Base-by-base conservation (phyloP, 805 yeast species). In the Wickerhamia fluorescens region DNA sequence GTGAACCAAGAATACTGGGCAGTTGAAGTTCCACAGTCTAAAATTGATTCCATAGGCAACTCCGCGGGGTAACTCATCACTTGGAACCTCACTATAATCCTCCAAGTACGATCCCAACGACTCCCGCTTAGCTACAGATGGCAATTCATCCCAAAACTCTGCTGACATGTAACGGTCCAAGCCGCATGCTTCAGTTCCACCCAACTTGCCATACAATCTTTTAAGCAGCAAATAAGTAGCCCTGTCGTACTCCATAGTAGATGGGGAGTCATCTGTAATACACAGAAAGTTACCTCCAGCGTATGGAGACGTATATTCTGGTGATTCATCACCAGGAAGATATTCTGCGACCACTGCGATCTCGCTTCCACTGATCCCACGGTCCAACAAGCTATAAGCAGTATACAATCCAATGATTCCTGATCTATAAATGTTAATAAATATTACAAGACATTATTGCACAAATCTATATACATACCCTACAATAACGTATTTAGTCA, bases 271-370 rank as follows among this genome's bases (percentile, higher is more conserved):
- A 2, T 77, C 81, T 0, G 83, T 68, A 26, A 79, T 77, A 25
- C 61, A 38, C 12, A 56, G 51, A 37, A 65, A 49, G 50, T 53
- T 42, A 6, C 59, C 59, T 5, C 66, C 68, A 0, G 94, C 94
- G 71, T 80, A 79, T 1, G 94, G 94, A 1, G 88, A 79, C 1
- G 94, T 76, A 51, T 78, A 84, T 28, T 71, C 62, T 33, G 72
- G 71, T 4, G 86, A 75, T 39, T 74, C 79, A 45, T 84, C 94
- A 4, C 94, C 94, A 3, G 94, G 94, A 21, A 78, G 51, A 41
- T 67, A 71, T 44, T 79, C 72, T 6, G 84, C 89, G 12, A 78
- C 41, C 2, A 83, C 67, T 4, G 72, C 62, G 36, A 84, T 68
- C 5, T 68, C 53, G 1, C 47, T 31, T 1, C 69, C 61, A 1